Evolutionary conservation across 1,284 basidiomycete genomes (phyloP).

Genomic region (Apiotrichum veenhuisii): DNA sequence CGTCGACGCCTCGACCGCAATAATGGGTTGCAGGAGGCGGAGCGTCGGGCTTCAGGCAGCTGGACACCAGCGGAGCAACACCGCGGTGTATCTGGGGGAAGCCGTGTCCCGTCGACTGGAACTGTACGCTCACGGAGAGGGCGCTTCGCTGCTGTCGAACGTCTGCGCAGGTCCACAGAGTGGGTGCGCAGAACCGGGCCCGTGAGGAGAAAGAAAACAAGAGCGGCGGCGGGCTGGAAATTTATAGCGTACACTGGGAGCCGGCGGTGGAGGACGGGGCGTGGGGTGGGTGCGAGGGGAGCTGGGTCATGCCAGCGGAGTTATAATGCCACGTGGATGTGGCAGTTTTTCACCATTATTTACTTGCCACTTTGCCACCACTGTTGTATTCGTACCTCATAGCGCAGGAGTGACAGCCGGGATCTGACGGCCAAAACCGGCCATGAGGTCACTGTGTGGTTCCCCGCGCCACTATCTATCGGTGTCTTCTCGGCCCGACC

Average conservation of each 20-base stretch:
- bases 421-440: too few relatives aligned
- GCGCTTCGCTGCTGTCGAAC: conserved; percentile 22
- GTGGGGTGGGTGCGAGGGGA: not conserved
- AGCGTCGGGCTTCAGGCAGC: conserved; percentile 12
- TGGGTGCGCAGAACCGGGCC: conserved; percentile 20
- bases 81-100: conserved; percentile 18
- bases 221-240: not conserved
- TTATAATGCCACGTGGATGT: too few relatives aligned
- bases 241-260: conserved; percentile 1
- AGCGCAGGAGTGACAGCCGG: too few relatives aligned
- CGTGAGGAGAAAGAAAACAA: conserved; percentile 13
- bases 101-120: conserved; percentile 31
- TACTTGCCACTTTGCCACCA: too few relatives aligned
- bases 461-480: too few relatives aligned
- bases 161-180: not conserved
- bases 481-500: too few relatives aligned
- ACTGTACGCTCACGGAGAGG: conserved; percentile 15
- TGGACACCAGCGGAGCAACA: not conserved
- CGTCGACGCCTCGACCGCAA: conserved; percentile 11
- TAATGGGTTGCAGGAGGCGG: conserved; percentile 4
- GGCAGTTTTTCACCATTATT: too few relatives aligned
- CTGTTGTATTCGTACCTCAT: too few relatives aligned
- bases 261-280: too few relatives aligned
- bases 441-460: too few relatives aligned
- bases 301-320: not conserved